Percentiles rank a stretch among this genome's conserved stretches.
phyloP scores from a whole-genome alignment of 169 alveolate species.

The Eimeria praecox region DNA sequence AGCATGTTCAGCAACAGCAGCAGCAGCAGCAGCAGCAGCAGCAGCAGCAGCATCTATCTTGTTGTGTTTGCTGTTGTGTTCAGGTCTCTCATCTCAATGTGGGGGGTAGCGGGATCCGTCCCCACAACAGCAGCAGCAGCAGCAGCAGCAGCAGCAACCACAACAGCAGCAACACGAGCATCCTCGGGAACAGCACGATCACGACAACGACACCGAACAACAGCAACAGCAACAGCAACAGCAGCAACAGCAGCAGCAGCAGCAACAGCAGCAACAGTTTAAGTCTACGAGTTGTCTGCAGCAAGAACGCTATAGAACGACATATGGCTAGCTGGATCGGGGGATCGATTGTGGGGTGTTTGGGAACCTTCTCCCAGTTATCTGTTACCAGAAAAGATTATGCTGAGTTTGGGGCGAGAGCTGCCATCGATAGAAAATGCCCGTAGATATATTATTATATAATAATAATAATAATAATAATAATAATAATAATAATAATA shows the following conservation, averaged over 20 bases:
- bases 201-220: too few relatives aligned
- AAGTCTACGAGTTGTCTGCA: slow-evolving; percentile 85
- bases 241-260: slow-evolving; percentile 59
- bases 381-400: slow-evolving; percentile 93
- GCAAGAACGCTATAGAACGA: slow-evolving; percentile 88
- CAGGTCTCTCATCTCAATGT: neutral
- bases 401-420: slow-evolving; percentile 94
- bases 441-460: too few relatives aligned
- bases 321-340: slow-evolving; percentile 96
- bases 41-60: neutral
- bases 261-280: slow-evolving; percentile 10
- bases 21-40: neutral
- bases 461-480: too few relatives aligned
- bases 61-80: neutral
- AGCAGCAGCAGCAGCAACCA: slow-evolving; percentile 49
- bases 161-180: slow-evolving; percentile 55
- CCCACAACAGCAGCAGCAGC: slow-evolving; percentile 33
- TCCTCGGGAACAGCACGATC: slow-evolving; percentile 24
- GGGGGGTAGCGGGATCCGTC: neutral
- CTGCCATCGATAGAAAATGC: slow-evolving; percentile 93
- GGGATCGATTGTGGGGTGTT: slow-evolving; percentile 94
- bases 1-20: slow-evolving; percentile 1
- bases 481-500: too few relatives aligned
- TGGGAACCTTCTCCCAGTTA: slow-evolving; percentile 95
- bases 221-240: slow-evolving; percentile 16